Base-by-base conservation (phyloP, 192 early-diverging fungal species). In the Podila minutissima region DNA sequence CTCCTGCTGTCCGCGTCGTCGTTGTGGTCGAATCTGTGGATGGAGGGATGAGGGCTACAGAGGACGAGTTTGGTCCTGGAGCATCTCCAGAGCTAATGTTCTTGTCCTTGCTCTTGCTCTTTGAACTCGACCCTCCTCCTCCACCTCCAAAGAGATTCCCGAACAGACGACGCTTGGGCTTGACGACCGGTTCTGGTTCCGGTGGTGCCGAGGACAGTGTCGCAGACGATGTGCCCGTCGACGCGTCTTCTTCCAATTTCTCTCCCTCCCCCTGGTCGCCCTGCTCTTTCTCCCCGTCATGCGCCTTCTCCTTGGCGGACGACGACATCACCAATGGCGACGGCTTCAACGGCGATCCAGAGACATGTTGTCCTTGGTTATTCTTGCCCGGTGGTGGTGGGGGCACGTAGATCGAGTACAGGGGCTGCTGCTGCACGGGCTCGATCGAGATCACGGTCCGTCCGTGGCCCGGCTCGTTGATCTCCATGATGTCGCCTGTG, bases 401-500 rank as follows among this genome's bases (percentile, higher is more conserved):
- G 1, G 75, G 69, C 7, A 81, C 67, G 26, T 81, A 81, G 11
- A 81, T 46, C 2, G 77, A 81, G 11, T 69, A 81, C 20, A 73
- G 26, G 19, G 77, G 77, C 22, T 81, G 77, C 6, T 69, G 71
- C 28, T 73, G 77, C 35, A 81, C 77, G 12, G 77, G 77, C 20
- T 81, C 77, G 5, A 81, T 69, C 2, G 77, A 55, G 15, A 81
- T 28, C 26, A 62, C 65, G 12, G 62, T 59, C 22, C 71, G 62
- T 9, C 77, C 77, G 60, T 81, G 77, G 8, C 62, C 62, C 0
- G 77, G 77, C 11, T 81, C 77, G 29, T 81, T 81, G 60, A 81
- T 81, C 20, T 81, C 77, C 77, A 81, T 81, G 13, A 81, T 81
- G 37, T 81, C 77, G 22, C 66, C 77, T 5, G 70, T 67, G 0